Base-by-base conservation (phyloP, 331 rosid species). In the Prunus yedoensis region DNA sequence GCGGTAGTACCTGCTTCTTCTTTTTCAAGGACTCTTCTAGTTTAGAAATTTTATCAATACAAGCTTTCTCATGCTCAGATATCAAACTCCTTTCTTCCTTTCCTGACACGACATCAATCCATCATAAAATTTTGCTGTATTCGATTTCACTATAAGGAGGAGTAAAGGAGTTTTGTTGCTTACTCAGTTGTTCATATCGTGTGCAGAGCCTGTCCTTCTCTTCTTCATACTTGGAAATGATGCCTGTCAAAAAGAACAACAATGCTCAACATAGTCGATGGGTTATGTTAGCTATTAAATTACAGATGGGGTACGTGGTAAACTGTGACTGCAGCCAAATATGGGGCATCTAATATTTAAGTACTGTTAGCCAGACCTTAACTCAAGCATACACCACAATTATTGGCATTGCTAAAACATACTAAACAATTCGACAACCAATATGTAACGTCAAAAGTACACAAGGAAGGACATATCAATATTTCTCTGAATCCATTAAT, bases 61-160 rank as follows among this genome's bases (percentile, higher is more conserved):
- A 92, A 47, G 90, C 81, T 35, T 84, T 90, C 83, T 90, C 99
- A 66, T 88, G 96, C 77, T 94, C 91, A n/a, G 93, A 73, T 57
- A 92, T 92, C 87, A 85, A 59, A 71, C 68, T 74, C 77, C 83
- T 94, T 76, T 94, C 99, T 82, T 83, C 85, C 86, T 90, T 94
- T 83, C 99, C 97, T 94, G 86, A 45, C 75, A 73, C 92, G 82
- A 41, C 38, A 70, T 46, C 70, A 45, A 64, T 20, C 68, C 82
- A 74, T 35, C 35, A 30, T 5, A 30, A 30, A 30, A 30, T 30
- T 30, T 30, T 30, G 35, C 5, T 4, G 35, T 30, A 30, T 30
- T 30, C 4, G 35, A 30, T 30, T 4, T 30, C 5, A 30, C 35
- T 30, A 30, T 4, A 30, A 30, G 35, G 35, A 30, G 28, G 28